A percentile compares a stretch with the other conserved stretches of the same genome.
phyloP scores from a whole-genome alignment of 192 early-diverging fungal species.

The Phycomyces nitens region DNA sequence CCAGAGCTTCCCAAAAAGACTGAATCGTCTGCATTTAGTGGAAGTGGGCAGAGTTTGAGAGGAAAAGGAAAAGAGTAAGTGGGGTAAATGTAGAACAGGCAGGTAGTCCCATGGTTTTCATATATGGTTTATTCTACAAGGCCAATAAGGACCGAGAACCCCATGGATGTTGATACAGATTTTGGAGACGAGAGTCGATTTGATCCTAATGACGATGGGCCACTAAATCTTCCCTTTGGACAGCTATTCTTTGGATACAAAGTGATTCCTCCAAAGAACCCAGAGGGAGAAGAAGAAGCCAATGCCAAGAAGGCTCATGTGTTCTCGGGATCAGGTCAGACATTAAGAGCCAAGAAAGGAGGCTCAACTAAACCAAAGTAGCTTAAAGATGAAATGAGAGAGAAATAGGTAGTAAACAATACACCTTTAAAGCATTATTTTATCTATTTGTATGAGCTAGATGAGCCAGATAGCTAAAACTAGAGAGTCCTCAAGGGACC shows the following conservation, averaged over 20 bases:
- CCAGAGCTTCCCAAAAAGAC: slow-evolving; percentile 4
- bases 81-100: not conserved
- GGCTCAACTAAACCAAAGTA: too few species aligned
- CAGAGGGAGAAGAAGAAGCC: slow-evolving; percentile 34
- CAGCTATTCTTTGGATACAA: slow-evolving; percentile 91
- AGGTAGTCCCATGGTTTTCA: not conserved
- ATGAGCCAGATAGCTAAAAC: too few species aligned
- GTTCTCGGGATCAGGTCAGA: slow-evolving; percentile 14
- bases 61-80: slow-evolving; percentile 38
- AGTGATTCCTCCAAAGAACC: slow-evolving; percentile 59
- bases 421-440: too few species aligned
- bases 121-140: not conserved
- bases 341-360: slow-evolving; percentile 20
- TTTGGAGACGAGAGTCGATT: not conserved
- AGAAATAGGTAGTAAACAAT: too few species aligned
- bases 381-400: too few species aligned
- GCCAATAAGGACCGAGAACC: not conserved
- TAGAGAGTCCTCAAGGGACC: too few species aligned
- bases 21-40: slow-evolving; percentile 26
- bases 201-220: slow-evolving; percentile 40
- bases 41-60: slow-evolving; percentile 32
- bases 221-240: slow-evolving; percentile 79
- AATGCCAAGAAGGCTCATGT: not conserved
- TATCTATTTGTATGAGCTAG: too few species aligned
- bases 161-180: not conserved